These are phyloP conservation scores for Yamadazyma diddensiae DNA, from an alignment of 1,139 yeast species.

Conservation along the genomic window DNA sequence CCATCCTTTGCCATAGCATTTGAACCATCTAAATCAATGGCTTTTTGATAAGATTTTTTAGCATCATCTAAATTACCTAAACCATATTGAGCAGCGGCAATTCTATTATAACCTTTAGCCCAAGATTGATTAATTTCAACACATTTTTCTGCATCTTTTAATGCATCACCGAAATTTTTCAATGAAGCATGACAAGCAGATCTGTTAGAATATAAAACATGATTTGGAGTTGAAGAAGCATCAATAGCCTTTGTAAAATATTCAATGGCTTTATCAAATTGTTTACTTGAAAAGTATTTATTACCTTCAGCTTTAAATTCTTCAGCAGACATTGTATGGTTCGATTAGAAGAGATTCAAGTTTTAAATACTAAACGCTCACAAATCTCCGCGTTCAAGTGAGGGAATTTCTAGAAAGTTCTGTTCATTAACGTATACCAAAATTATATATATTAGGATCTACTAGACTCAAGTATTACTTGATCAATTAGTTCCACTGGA, in stretches of 20 bases:
- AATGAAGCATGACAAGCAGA: conserved; percentile 89
- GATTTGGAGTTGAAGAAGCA: conserved; percentile 78
- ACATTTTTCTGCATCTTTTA: conserved; percentile 81
- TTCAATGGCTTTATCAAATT: conserved; percentile 76
- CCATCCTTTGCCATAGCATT: conserved; percentile 92
- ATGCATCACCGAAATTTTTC: conserved; percentile 69
- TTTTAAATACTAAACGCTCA: too few relatives aligned
- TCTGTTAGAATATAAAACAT: conserved; percentile 87
- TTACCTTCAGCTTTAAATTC: conserved; percentile 84
- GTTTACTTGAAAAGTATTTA: conserved; percentile 86
- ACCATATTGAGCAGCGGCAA: conserved; percentile 91
- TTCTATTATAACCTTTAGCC: conserved; percentile 95
- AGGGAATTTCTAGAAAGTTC: conserved; percentile 11
- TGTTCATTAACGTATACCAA: too few relatives aligned
- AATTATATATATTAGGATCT: neutral
- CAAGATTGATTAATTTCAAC: conserved; percentile 75
- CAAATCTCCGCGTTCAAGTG: neutral
- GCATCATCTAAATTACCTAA: conserved; percentile 74
- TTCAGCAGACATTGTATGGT: conserved; percentile 64
- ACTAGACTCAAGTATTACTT: conserved; percentile 19
- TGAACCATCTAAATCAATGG: conserved; percentile 74
- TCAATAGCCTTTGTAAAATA: conserved; percentile 83
- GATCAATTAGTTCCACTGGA: conserved; percentile 47
- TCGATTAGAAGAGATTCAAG: too few relatives aligned
- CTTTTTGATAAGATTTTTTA: conserved; percentile 68